A percentile compares a stretch with the other conserved stretches of the same genome.
phyloP scores from a whole-genome alignment of 768 basidiomycete species.

The Lentinula aciculospora region DNA sequence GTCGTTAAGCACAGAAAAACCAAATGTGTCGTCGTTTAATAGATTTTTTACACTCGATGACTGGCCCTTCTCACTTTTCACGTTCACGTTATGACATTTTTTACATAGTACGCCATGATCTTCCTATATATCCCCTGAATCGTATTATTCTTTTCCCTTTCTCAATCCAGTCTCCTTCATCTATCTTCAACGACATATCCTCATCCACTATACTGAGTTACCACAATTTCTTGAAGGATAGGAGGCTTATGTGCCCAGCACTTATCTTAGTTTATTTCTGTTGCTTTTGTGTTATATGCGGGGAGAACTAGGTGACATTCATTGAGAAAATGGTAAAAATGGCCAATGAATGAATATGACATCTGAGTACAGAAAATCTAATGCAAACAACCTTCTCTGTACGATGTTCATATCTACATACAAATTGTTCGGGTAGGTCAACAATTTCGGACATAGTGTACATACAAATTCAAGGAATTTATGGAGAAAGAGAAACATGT shows the following conservation, averaged over 20 bases:
- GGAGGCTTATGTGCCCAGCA: background rate
- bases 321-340: background rate
- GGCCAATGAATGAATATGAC: no score
- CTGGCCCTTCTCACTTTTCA: conserved; percentile 17
- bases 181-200: conserved; percentile 4
- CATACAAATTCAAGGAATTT: background rate
- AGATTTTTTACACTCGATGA: conserved; percentile 15
- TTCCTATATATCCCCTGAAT: conserved; percentile 11
- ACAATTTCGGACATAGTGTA: no score
- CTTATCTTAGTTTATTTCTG: conserved; percentile 5
- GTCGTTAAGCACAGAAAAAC: conserved; percentile 74
- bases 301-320: background rate
- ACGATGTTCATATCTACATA: background rate
- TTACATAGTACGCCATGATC: conserved; percentile 7
- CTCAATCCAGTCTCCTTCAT: conserved; percentile 13
- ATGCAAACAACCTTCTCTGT: no score
- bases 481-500: background rate
- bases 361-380: no score
- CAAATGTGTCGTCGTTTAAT: conserved; percentile 84
- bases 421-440: background rate
- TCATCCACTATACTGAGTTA: conserved; percentile 9
- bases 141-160: conserved; percentile 21
- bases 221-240: conserved; percentile 8
- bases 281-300: conserved; percentile 5
- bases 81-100: conserved; percentile 13